A percentile compares a stretch with the other conserved stretches of the same genome.
These are phyloP conservation scores for Entomortierella lignicola DNA, from an alignment of 192 early-diverging fungal genomes.

Conservation along the genomic window DNA sequence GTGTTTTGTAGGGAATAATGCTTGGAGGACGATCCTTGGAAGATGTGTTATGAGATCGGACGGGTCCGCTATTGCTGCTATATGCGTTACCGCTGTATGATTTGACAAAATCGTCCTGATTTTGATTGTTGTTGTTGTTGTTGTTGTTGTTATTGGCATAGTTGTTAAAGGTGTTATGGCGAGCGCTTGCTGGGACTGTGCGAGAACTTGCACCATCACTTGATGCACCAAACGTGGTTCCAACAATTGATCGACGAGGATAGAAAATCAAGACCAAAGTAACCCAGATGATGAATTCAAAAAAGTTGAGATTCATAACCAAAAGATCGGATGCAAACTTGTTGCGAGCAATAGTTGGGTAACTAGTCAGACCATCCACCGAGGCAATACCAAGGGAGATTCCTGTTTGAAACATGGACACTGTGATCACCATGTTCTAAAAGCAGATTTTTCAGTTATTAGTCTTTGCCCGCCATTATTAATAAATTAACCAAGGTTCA, in stretches of 20 bases:
- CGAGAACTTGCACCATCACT: slow-evolving; percentile 11
- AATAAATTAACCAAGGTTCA: too few relatives aligned
- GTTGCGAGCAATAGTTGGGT: slow-evolving; percentile 19
- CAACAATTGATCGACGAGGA: slow-evolving; percentile 22
- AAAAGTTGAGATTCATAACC: slow-evolving; percentile 53
- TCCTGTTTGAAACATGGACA: slow-evolving; percentile 20
- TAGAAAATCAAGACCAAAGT: slow-evolving; percentile 38
- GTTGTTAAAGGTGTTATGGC: neutral
- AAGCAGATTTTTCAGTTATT: too few relatives aligned
- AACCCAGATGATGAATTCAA: slow-evolving; percentile 47
- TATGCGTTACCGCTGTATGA: too few relatives aligned
- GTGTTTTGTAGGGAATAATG: slow-evolving; percentile 24
- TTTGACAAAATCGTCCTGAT: neutral
- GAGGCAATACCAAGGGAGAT: slow-evolving; percentile 30
- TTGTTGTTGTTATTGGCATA: neutral
- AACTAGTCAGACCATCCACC: slow-evolving; percentile 19
- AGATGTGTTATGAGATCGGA: too few relatives aligned
- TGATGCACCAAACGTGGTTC: slow-evolving; percentile 16
- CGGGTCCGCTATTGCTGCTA: neutral
- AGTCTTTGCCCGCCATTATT: too few relatives aligned
- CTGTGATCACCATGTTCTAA: slow-evolving; percentile 40
- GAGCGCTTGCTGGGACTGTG: slow-evolving; percentile 3
- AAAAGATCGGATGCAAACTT: slow-evolving; percentile 50
- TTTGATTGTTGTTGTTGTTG: neutral
- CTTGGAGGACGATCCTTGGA: slow-evolving; percentile 14